A percentile compares a stretch with the other conserved stretches of the same genome.
These are phyloP conservation scores for Trapa bicornis DNA, from an alignment of 345 rosid genomes.

Conservation along the genomic window DNA sequence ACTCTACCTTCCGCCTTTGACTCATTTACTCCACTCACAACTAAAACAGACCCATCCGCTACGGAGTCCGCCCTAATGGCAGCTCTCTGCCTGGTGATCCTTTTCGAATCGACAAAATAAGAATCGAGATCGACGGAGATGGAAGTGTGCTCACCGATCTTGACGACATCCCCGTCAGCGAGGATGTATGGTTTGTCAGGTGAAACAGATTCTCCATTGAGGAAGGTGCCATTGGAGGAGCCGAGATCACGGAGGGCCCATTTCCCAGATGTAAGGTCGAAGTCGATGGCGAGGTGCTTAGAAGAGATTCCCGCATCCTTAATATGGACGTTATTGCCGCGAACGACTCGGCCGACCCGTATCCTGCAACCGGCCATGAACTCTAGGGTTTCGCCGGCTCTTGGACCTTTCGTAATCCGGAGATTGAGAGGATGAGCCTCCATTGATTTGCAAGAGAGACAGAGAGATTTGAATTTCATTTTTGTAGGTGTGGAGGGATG, in stretches of 20 bases:
- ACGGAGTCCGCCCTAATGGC: not conserved
- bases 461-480: too few species aligned
- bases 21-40: slow-evolving; percentile 3
- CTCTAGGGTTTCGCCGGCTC: slow-evolving; percentile 48
- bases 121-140: slow-evolving; percentile 29
- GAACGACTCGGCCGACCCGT: slow-evolving; percentile 56
- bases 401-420: slow-evolving; percentile 44
- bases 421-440: slow-evolving; percentile 25
- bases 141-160: slow-evolving; percentile 64
- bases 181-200: slow-evolving; percentile 32
- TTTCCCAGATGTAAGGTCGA: slow-evolving; percentile 33
- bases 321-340: slow-evolving; percentile 57
- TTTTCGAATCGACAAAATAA: slow-evolving; percentile 14
- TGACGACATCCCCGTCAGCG: slow-evolving; percentile 47
- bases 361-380: slow-evolving; percentile 36
- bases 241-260: slow-evolving; percentile 62
- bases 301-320: slow-evolving; percentile 72
- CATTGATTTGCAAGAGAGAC: slow-evolving; percentile 5
- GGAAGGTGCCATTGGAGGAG: slow-evolving; percentile 72
- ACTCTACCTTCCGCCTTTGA: slow-evolving; percentile 18
- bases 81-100: slow-evolving; percentile 5
- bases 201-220: slow-evolving; percentile 34
- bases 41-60: not conserved
- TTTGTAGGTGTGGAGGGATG: too few species aligned
- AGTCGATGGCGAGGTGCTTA: slow-evolving; percentile 52